Conservation (phyloP, 805 yeast genomes). For the Sugiyamaella marilandica region DNA sequence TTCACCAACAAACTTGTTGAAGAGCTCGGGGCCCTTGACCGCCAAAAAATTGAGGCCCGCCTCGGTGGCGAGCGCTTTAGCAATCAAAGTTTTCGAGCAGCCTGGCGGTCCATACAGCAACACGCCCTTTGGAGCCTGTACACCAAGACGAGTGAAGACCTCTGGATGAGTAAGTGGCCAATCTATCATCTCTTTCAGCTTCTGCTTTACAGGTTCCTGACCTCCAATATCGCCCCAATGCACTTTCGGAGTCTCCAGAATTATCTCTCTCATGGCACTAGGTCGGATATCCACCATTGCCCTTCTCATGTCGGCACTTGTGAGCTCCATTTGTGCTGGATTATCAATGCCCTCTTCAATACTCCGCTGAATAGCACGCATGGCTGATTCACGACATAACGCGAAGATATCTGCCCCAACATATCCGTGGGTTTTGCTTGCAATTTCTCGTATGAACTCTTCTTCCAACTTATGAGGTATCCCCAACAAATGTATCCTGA, state of each 20-base stretch:
- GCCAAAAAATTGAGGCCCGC: slow-evolving; percentile 91
- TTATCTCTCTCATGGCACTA: slow-evolving; percentile 94
- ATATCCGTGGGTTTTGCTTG: slow-evolving; percentile 87
- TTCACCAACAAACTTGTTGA: slow-evolving; percentile 94
- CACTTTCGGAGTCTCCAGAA: slow-evolving; percentile 90
- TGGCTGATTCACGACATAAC: slow-evolving; percentile 79
- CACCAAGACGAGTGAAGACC: slow-evolving; percentile 71
- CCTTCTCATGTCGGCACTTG: slow-evolving; percentile 53
- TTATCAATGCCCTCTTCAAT: slow-evolving; percentile 24
- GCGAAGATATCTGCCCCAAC: slow-evolving; percentile 96
- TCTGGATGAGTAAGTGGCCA: slow-evolving; percentile 81
- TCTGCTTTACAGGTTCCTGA: slow-evolving; percentile 73
- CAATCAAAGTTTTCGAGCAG: slow-evolving; percentile 91
- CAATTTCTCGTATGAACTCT: slow-evolving; percentile 56
- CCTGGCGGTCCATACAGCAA: slow-evolving; percentile 97
- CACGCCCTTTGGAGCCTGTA: slow-evolving; percentile 89
- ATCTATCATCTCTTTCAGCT: slow-evolving; percentile 85
- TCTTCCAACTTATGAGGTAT: slow-evolving; percentile 54
- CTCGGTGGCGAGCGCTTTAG: slow-evolving; percentile 93
- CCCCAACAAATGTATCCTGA: slow-evolving; percentile 53
- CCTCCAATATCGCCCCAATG: slow-evolving; percentile 96
- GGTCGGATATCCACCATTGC: slow-evolving; percentile 84
- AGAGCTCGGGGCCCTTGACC: slow-evolving; percentile 94
- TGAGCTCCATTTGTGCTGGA: slow-evolving; percentile 42
- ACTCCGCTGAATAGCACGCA: slow-evolving; percentile 71